Evolutionary conservation across 2,329 filamentous ascomycete genomes (phyloP).

Genomic region (Talaromyces islandicus): DNA sequence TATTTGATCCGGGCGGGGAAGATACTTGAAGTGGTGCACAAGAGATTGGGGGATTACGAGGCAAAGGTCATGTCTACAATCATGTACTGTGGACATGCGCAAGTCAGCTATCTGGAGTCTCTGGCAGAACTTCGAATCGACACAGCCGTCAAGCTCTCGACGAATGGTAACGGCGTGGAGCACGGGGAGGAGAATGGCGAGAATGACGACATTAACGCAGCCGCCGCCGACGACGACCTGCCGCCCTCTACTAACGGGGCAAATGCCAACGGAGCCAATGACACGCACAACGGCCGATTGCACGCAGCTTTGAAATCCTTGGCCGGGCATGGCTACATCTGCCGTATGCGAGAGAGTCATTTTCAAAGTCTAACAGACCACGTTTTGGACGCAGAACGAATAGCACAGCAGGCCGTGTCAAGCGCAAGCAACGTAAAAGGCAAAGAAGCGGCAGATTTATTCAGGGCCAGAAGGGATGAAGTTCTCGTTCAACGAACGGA

Average conservation of each 20-base stretch:
- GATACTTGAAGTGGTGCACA: slow-evolving; percentile 69
- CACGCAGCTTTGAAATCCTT: slow-evolving; percentile 34
- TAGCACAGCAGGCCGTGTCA: slow-evolving; percentile 24
- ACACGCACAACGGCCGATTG: slow-evolving; percentile 16
- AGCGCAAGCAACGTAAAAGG: slow-evolving; percentile 29
- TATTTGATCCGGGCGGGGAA: slow-evolving; percentile 74
- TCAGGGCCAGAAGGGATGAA: slow-evolving; percentile 22
- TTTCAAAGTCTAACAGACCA: slow-evolving; percentile 38
- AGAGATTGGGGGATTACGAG: slow-evolving; percentile 67
- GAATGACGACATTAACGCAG: background rate
- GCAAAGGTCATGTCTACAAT: slow-evolving; percentile 69
- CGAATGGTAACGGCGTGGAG: slow-evolving; percentile 20
- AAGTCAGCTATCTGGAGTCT: slow-evolving; percentile 40
- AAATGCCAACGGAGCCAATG: slow-evolving; percentile 19
- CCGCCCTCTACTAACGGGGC: slow-evolving; percentile 15
- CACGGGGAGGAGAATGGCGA: background rate
- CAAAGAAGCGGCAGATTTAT: slow-evolving; percentile 30
- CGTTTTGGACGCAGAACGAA: slow-evolving; percentile 31
- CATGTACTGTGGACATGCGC: slow-evolving; percentile 70
- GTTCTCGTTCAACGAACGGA: slow-evolving; percentile 27
- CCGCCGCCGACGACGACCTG: background rate
- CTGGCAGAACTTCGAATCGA: slow-evolving; percentile 28
- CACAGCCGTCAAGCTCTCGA: slow-evolving; percentile 1
- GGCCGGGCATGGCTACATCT: slow-evolving; percentile 36
- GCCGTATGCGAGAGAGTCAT: slow-evolving; percentile 33